phyloP scores from a whole-genome alignment of 2,329 filamentous ascomycete species.

The Calonectria multiphialidica region DNA sequence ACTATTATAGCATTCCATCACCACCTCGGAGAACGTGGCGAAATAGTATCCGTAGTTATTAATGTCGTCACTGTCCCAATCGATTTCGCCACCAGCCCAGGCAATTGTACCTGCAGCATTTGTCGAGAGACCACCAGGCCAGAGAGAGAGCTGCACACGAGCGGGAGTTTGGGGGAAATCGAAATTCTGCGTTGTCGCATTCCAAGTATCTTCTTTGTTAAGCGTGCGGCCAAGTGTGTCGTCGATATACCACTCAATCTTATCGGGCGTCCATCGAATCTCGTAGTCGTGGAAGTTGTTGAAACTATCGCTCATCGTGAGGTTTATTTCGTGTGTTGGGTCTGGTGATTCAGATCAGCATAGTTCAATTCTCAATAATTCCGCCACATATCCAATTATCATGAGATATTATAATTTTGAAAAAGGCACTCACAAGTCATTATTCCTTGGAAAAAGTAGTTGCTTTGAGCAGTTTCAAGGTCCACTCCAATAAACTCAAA shows the following conservation, averaged over 20 bases:
- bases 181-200: constrained; percentile 83
- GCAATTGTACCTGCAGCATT: constrained; percentile 88
- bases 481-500: constrained; percentile 94
- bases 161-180: constrained; percentile 92
- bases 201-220: constrained; percentile 86
- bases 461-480: constrained; percentile 85
- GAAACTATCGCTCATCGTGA: constrained; percentile 78
- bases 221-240: constrained; percentile 82
- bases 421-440: constrained; percentile 52
- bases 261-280: constrained; percentile 91
- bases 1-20: constrained; percentile 85
- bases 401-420: neutral
- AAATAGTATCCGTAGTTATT: constrained; percentile 89
- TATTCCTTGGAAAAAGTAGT: constrained; percentile 97
- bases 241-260: constrained; percentile 88
- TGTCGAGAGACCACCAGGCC: constrained; percentile 86
- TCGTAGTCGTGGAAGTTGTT: constrained; percentile 89
- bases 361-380: neutral
- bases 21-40: constrained; percentile 80
- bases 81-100: constrained; percentile 91
- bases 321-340: constrained; percentile 82
- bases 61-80: constrained; percentile 86
- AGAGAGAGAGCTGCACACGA: constrained; percentile 94
- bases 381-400: too few species aligned
- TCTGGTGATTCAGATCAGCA: constrained; percentile 51